These are phyloP conservation scores for Nidularia sp. DNA, from an alignment of 768 basidiomycete genomes.

Conservation along the genomic window DNA sequence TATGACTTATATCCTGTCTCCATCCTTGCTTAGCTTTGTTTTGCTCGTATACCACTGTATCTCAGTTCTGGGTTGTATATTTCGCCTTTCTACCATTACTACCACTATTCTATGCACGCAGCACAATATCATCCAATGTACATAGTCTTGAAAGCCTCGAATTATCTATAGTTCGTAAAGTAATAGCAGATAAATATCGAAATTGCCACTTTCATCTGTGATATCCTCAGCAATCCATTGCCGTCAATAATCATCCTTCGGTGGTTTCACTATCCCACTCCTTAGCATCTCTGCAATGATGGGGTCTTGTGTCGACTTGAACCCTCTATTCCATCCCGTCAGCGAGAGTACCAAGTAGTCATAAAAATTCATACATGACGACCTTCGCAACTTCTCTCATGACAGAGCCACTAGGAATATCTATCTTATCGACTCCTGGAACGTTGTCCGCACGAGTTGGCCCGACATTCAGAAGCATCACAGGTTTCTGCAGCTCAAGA, in stretches of 20 bases:
- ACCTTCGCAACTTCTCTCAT: constrained; percentile 59
- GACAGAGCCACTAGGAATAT: constrained; percentile 69
- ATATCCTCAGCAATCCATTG: neutral
- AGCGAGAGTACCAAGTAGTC: neutral
- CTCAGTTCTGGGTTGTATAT: too few relatives aligned
- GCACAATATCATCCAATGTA: too few relatives aligned
- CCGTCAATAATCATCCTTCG: constrained; percentile 31
- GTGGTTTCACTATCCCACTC: constrained; percentile 55
- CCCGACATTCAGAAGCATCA: constrained; percentile 82
- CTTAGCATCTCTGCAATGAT: constrained; percentile 45
- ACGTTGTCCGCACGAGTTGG: constrained; percentile 81
- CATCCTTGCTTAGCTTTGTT: too few relatives aligned
- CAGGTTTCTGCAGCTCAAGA: constrained; percentile 67
- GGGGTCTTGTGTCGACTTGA: constrained; percentile 34
- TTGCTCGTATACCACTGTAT: too few relatives aligned
- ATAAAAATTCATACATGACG: constrained; percentile 49
- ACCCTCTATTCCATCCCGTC: neutral
- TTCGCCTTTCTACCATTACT: too few relatives aligned
- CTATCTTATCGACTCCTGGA: constrained; percentile 72
- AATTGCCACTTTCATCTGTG: neutral
- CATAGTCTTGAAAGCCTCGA: too few relatives aligned
- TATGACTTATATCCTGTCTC: too few relatives aligned
- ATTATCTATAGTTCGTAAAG: too few relatives aligned
- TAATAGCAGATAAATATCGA: too few relatives aligned
- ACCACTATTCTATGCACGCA: too few relatives aligned